Percentiles rank a stretch among this genome's conserved stretches.
phyloP scores from a whole-genome alignment of 768 basidiomycete genomes.

The Trametes punicea region DNA sequence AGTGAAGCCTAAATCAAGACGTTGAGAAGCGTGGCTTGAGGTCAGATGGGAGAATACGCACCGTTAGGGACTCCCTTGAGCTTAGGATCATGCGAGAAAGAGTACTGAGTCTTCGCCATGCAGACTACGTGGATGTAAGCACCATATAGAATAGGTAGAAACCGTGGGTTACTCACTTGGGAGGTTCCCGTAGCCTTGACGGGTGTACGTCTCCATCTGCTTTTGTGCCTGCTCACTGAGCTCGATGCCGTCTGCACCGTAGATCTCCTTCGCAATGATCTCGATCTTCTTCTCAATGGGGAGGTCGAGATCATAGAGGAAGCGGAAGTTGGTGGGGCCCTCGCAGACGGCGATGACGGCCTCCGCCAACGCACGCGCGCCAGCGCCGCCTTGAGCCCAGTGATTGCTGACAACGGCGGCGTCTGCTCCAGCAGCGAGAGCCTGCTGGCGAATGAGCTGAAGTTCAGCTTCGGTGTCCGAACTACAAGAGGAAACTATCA shows the following conservation, averaged over 20 bases:
- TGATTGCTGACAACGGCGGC: slow-evolving; percentile 95
- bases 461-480: slow-evolving; percentile 90
- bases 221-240: slow-evolving; percentile 80
- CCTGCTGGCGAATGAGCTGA: slow-evolving; percentile 73
- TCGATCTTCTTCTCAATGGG: slow-evolving; percentile 87
- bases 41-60: slow-evolving; percentile 27
- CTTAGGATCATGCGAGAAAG: slow-evolving; percentile 92
- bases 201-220: slow-evolving; percentile 89
- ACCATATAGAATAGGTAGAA: slow-evolving; percentile 17
- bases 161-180: slow-evolving; percentile 54
- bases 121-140: too few species aligned
- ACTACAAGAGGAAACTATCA: too few species aligned
- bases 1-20: slow-evolving; percentile 64
- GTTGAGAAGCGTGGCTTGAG: not conserved
- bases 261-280: slow-evolving; percentile 86
- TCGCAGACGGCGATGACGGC: slow-evolving; percentile 89
- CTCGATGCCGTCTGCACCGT: slow-evolving; percentile 88
- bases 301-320: slow-evolving; percentile 84
- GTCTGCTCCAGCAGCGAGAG: slow-evolving; percentile 86
- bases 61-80: slow-evolving; percentile 87
- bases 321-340: slow-evolving; percentile 80
- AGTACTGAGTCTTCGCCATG: slow-evolving; percentile 98
- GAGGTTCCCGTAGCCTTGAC: slow-evolving; percentile 77
- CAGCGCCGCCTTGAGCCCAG: slow-evolving; percentile 94
- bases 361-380: slow-evolving; percentile 86